A percentile compares a stretch with the other conserved stretches of the same genome.
These are phyloP conservation scores for Sporothrix phasma DNA, from an alignment of 2,329 filamentous ascomycete genomes.

Conservation along the genomic window DNA sequence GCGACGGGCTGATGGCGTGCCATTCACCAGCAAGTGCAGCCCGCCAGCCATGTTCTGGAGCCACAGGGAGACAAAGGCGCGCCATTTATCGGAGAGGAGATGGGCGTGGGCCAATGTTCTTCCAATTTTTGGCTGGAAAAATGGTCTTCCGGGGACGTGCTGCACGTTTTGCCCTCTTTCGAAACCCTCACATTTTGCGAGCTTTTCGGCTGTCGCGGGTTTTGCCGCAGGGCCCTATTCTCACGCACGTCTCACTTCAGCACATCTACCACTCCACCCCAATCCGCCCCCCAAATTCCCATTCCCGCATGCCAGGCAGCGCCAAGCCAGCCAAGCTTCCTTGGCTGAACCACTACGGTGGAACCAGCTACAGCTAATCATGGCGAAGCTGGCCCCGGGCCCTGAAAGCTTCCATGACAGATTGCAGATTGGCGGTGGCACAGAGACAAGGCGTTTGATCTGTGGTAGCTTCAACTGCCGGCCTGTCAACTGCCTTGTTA, in stretches of 20 bases:
- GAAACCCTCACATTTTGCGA: background rate
- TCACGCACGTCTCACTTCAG: background rate
- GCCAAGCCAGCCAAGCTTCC: conserved; percentile 20
- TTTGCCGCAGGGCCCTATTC: background rate
- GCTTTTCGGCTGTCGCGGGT: background rate
- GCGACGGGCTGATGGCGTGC: background rate
- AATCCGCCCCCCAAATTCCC: conserved; percentile 9
- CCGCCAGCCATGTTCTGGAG: background rate
- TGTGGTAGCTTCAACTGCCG: background rate
- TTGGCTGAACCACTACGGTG: conserved; percentile 17
- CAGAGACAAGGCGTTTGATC: background rate
- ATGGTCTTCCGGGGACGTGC: background rate
- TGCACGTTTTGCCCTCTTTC: background rate
- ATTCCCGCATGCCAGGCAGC: conserved; percentile 15
- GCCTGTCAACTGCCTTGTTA: too few relatives aligned
- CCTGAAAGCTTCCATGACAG: background rate
- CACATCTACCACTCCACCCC: background rate
- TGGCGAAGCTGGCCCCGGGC: background rate
- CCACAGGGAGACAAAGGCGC: background rate
- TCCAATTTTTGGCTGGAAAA: background rate
- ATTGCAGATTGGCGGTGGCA: conserved; percentile 3
- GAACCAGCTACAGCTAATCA: conserved; percentile 13
- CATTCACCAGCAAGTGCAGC: background rate
- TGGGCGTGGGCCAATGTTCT: background rate
- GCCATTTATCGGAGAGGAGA: background rate